Base-by-base conservation (phyloP, 192 early-diverging fungal genomes). In the Linnemannia elongata region DNA sequence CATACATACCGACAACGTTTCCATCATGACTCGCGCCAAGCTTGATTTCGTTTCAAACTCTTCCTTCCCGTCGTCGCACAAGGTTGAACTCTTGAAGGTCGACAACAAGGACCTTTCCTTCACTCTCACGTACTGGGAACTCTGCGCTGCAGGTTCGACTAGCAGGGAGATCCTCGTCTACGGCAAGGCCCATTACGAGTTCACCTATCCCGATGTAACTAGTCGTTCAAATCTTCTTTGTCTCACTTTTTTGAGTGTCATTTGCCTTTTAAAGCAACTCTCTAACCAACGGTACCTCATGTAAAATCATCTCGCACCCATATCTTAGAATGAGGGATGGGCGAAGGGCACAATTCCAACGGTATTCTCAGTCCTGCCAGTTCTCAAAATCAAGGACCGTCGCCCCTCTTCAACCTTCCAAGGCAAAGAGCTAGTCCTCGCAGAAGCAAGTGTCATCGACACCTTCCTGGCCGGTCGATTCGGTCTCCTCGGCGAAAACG, bases 381-480 rank as follows among this genome's bases (percentile, higher is more conserved):
- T 80, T 22, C 60, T 86, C 35, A 77, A 47, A 20, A 54, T 86
- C 36, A 77, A 49, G 1, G 73, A 66, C 60, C 60, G 9, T 66
- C 60, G 60, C 12, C 60, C 60, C 7, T 66, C 60, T 33, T 24
- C 69, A 69, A 69, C 41, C 69, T 35, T 17, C 38, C 30, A 63
- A 55, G 77, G 52, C 69, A n/a, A 86, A 71, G 79, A 80, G 24
- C 27, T 86, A 6, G 17, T 35, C 47, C 15, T 86, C 2, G 71
- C 83, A 8, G 83, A 86, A 39, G 33, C 75, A 57, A 81, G 74
- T 75, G 36, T 86, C 33, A 73, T 86, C 35, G 83, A 86, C 60
- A 45, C 68, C 5, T 86, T 76, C 52, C 54, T 86, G 1, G 78
- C 78, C 12, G 78, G 77, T 36, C 38, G 78, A n/a, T 80, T 80